These are phyloP conservation scores for Gentiana straminea DNA, from an alignment of 257 asterid species.

Conservation along the genomic window DNA sequence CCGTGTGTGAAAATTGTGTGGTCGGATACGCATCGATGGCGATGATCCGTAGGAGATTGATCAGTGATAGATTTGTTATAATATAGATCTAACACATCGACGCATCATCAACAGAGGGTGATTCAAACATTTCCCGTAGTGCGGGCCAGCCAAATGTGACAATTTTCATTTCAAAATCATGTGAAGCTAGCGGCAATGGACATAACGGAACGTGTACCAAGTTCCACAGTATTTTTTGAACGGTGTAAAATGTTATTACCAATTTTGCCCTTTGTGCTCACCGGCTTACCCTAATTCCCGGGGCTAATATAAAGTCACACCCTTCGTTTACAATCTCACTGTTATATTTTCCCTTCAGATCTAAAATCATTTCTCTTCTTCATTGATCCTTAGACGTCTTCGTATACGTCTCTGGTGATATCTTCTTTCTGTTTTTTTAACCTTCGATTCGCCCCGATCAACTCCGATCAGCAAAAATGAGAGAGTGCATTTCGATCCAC, in stretches of 20 bases:
- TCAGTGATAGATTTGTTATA: too few species aligned
- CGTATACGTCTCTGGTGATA: conserved; percentile 24
- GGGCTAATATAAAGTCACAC: conserved; percentile 3
- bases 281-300: conserved; percentile 3
- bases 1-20: too few species aligned
- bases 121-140: too few species aligned
- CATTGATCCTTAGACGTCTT: conserved; percentile 24
- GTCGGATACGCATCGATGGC: too few species aligned
- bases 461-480: conserved; percentile 32
- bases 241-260: conserved; percentile 2
- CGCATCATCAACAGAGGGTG: too few species aligned
- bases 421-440: not conserved
- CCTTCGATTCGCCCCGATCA: not conserved
- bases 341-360: not conserved
- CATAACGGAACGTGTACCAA: not conserved
- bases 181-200: conserved; percentile 10
- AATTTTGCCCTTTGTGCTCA: not conserved
- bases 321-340: not conserved
- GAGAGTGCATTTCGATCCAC: conserved; percentile 97
- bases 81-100: too few species aligned
- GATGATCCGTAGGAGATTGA: too few species aligned
- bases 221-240: conserved; percentile 2
- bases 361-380: not conserved
- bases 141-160: not conserved
- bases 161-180: conserved; percentile 1